Evolutionary conservation across 2,329 filamentous ascomycete species (phyloP).

Genomic region (Cercospora berteroae): DNA sequence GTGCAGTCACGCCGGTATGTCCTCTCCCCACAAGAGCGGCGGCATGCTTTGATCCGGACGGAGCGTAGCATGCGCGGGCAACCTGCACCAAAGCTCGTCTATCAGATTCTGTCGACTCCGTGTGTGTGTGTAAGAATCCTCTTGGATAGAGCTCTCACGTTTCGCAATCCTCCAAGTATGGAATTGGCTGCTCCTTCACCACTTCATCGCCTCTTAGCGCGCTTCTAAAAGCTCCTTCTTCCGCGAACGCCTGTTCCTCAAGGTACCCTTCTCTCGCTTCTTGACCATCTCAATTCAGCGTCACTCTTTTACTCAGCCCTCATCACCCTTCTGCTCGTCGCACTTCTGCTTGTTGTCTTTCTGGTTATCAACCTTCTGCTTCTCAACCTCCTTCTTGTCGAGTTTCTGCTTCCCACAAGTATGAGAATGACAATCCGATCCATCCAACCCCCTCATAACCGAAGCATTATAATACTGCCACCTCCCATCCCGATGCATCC

Average conservation of each 20-base stretch:
- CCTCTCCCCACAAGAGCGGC: background rate
- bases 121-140: background rate
- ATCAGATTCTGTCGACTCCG: background rate
- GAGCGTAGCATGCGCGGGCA: background rate
- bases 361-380: background rate
- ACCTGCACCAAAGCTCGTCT: background rate
- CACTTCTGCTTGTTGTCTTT: background rate
- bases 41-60: background rate
- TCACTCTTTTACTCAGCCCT: background rate
- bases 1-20: too few species aligned
- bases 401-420: background rate
- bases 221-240: too few species aligned
- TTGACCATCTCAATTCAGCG: too few species aligned
- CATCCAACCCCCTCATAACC: slow-evolving; percentile 13
- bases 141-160: background rate
- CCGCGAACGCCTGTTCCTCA: too few species aligned
- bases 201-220: too few species aligned
- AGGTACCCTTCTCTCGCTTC: too few species aligned
- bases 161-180: too few species aligned
- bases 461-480: slow-evolving; percentile 20
- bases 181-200: too few species aligned
- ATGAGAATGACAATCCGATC: background rate
- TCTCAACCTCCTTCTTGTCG: background rate
- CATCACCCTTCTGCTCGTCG: background rate
- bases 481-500: slow-evolving; percentile 14